These are phyloP conservation scores for Detonula confervacea DNA, from an alignment of 352 stramenopile species.

Conservation along the genomic window DNA sequence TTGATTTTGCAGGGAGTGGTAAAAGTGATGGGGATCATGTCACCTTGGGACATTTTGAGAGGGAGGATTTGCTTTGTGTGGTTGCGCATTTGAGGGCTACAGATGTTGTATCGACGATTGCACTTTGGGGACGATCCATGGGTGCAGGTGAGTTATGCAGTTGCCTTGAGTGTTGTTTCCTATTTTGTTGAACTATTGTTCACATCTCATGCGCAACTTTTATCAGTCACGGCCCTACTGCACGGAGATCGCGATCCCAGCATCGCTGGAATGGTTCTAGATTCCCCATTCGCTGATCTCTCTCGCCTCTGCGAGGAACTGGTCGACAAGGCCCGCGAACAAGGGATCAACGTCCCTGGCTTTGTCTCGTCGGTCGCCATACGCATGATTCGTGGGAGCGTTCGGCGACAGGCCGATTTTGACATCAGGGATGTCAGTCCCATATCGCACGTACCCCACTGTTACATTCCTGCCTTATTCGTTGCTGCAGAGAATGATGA, in stretches of 20 bases:
- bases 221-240: constrained; percentile 88
- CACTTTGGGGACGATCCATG: constrained; percentile 95
- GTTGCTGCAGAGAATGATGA: constrained; percentile 90
- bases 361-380: constrained; percentile 90
- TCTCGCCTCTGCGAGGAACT: constrained; percentile 93
- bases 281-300: constrained; percentile 94
- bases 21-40: constrained; percentile 92
- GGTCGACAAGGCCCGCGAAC: constrained; percentile 90
- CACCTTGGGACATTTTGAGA: constrained; percentile 93
- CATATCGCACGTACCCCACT: constrained; percentile 85
- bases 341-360: constrained; percentile 89
- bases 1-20: constrained; percentile 94
- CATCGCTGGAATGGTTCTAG: constrained; percentile 93
- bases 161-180: not conserved
- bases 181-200: not conserved
- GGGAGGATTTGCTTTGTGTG: constrained; percentile 87
- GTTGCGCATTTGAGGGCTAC: constrained; percentile 90
- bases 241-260: constrained; percentile 93
- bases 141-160: constrained; percentile 85
- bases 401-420: constrained; percentile 87
- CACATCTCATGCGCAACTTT: not conserved
- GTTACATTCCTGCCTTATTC: constrained; percentile 94
- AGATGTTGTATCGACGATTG: constrained; percentile 89
- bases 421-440: constrained; percentile 75
- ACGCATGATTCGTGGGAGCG: constrained; percentile 67